These are phyloP conservation scores for Sporothrix luriei DNA, from an alignment of 2,329 filamentous ascomycete species.

Conservation along the genomic window DNA sequence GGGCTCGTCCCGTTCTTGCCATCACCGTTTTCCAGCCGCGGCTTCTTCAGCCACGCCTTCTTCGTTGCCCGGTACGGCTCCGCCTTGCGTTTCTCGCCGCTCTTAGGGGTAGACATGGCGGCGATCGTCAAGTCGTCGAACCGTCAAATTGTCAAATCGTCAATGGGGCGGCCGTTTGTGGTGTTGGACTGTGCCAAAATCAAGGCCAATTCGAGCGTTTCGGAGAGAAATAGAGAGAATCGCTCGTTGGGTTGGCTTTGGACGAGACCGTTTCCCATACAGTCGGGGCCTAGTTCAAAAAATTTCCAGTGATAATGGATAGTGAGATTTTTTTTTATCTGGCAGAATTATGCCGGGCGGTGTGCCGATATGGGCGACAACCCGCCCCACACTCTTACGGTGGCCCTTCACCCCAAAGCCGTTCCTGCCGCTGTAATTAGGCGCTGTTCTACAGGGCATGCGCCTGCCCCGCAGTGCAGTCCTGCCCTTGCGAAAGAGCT, in stretches of 20 bases:
- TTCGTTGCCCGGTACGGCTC: slow-evolving; percentile 49
- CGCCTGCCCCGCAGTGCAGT: slow-evolving; percentile 24
- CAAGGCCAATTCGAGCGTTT: slow-evolving; percentile 3
- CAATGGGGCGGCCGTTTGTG: slow-evolving; percentile 27
- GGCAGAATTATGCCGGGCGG: slow-evolving; percentile 43
- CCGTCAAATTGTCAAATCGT: no score
- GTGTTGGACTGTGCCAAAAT: slow-evolving; percentile 21
- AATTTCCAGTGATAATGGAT: slow-evolving; percentile 28
- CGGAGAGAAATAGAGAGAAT: neutral
- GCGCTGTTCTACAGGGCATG: neutral
- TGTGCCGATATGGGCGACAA: slow-evolving; percentile 35
- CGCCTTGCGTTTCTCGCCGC: slow-evolving; percentile 61
- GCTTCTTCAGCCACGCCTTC: slow-evolving; percentile 55
- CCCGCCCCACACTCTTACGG: slow-evolving; percentile 16
- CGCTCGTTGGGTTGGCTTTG: slow-evolving; percentile 1
- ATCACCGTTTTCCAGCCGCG: slow-evolving; percentile 49
- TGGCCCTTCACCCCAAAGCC: slow-evolving; percentile 7
- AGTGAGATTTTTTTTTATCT: slow-evolving; percentile 28
- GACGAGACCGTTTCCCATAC: slow-evolving; percentile 22
- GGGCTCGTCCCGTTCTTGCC: slow-evolving; percentile 33
- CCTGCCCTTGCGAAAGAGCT: slow-evolving; percentile 14
- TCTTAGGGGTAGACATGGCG: slow-evolving; percentile 54
- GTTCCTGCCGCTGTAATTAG: neutral
- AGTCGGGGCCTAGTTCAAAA: slow-evolving; percentile 26
- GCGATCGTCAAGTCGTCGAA: neutral